Evolutionary conservation across 345 rosid genomes (phyloP), one percentile per base, ranked within the genome.

Genomic region (Excoecaria agallocha): DNA sequence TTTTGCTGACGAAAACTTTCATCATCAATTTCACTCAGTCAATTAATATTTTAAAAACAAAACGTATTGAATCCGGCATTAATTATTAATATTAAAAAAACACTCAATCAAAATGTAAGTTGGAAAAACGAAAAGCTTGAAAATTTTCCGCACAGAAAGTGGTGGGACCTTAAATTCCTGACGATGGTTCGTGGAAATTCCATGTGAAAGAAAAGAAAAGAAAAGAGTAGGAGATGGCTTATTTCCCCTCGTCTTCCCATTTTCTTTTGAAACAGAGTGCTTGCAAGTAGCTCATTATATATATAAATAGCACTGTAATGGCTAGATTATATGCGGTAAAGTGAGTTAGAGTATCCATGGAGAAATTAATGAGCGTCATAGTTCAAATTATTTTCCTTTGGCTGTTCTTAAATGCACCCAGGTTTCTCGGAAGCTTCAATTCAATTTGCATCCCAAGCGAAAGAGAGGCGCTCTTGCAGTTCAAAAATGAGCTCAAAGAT

Each of bases 401-500:
- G 30, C 25, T 64, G 10, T 22, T 62, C 67, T 7, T 62, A 30
- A 45, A 16, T 13, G 45, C 13, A 64, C 39, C n/a, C 41, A 9
- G 9, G 19, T 19, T 50, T 64, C 22, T 72, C 48, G 9, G 24
- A 39, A 39, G 3, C 38, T 58, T 70, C 58, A 13, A 8, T 19
- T 35, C 37, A 9, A 60, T 52, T 24, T 77, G 84, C 48, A 70
- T 38, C 6, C 68, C n/a, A 20, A 43, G 68, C 22, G 82, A 82
- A 41, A 77, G 61, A 56, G 24, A 78, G 19, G 72, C 79, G 3
- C 79, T 82, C 54, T 25, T 82, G 13, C 37, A 55, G 43, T 62
- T 82, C 75, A 78, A 78, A 55, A 63, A 37, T 3, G 77, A 64
- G 19, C 51, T 75, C 5, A 12, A 3, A 3, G 85, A 82, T 51